Evolutionary conservation across 139 green algal genomes (phyloP).

Genomic region (Marvania coccoides): DNA sequence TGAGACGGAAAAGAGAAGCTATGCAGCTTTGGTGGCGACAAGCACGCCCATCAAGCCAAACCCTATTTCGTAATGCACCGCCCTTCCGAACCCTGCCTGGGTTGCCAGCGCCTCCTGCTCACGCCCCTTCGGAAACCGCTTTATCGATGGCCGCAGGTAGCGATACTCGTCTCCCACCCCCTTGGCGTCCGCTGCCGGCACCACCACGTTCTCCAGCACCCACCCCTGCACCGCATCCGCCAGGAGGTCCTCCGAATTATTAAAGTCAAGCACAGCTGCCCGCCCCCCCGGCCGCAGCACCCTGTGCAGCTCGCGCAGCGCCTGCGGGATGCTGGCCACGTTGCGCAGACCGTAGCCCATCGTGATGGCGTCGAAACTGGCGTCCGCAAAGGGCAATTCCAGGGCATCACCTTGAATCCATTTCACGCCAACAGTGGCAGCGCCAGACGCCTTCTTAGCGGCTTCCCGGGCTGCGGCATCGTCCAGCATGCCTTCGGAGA

Average conservation of each 20-base stretch:
- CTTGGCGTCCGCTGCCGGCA: slow-evolving; percentile 66
- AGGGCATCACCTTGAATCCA: slow-evolving; percentile 94
- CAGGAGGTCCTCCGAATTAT: slow-evolving; percentile 60
- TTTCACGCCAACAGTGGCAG: slow-evolving; percentile 2
- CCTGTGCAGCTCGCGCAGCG: slow-evolving; percentile 68
- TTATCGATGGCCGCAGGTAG: slow-evolving; percentile 88
- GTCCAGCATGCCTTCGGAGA: slow-evolving; percentile 79
- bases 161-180: slow-evolving; percentile 78
- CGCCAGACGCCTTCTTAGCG: slow-evolving; percentile 8
- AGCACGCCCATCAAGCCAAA: slow-evolving; percentile 86
- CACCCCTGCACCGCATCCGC: slow-evolving; percentile 55
- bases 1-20: no score
- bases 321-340: slow-evolving; percentile 53
- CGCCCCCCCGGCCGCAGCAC: slow-evolving; percentile 72
- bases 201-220: slow-evolving; percentile 74
- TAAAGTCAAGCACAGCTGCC: slow-evolving; percentile 94
- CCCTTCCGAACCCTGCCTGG: slow-evolving; percentile 64
- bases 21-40: slow-evolving; percentile 29
- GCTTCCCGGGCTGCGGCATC: slow-evolving; percentile 32
- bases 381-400: slow-evolving; percentile 72
- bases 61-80: slow-evolving; percentile 72
- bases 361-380: slow-evolving; percentile 81
- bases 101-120: slow-evolving; percentile 64
- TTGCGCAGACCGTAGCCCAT: slow-evolving; percentile 97
- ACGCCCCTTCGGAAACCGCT: slow-evolving; percentile 68